Base-by-base conservation (phyloP, 2,329 filamentous ascomycete genomes). In the Berkeleyomyces rouxiae region DNA sequence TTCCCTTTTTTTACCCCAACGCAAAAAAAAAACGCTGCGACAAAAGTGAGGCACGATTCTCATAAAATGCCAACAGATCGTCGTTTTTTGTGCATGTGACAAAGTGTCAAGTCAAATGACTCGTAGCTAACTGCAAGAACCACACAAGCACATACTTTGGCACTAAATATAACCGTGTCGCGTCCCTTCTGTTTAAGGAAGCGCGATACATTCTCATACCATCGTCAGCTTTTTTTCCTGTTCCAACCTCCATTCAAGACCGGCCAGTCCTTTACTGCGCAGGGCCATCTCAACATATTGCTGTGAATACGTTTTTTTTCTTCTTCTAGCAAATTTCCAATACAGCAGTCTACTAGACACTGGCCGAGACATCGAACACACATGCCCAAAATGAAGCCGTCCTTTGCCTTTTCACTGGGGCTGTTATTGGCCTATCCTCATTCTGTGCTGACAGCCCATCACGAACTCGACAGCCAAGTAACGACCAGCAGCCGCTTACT, bases 1-100 rank as follows among this genome's bases (percentile, higher is more conserved):
- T 60, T 16, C 5, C 23, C n/a, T 58, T 58, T 9, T 58, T 55
- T 55, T 55, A 55, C 58, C 62, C 62, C 58, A 61, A 63, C 62
- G 46, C 39, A n/a, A 31, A 31, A 51, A 47, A 33, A 51, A 31
- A 53, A 51, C 6, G 16, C 47, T 23, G 47, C 40, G 36, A 63
- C 57, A 55, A 47, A 47, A 23, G 47, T 60, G 62, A 61, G 60
- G 47, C 47, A 55, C 42, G 23, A 43, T 55, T 63, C n/a, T 37
- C 16, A 40, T 37, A 57, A 60, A 53, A 37, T 31, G 33, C 23
- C 47, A 63, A 60, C 10, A 49, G 49, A 63, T 44, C 31, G 37
- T 36, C 60, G 44, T 53, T 42, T 10, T 23, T 40, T 59, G 40
- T 44, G 3, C 53, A 36, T 40, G 37, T 60, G 58, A 60, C 31